Percentiles rank a stretch among this genome's conserved stretches.
phyloP scores from a whole-genome alignment of 2,329 filamentous ascomycete species.

The Cucurbitaria berberidis region DNA sequence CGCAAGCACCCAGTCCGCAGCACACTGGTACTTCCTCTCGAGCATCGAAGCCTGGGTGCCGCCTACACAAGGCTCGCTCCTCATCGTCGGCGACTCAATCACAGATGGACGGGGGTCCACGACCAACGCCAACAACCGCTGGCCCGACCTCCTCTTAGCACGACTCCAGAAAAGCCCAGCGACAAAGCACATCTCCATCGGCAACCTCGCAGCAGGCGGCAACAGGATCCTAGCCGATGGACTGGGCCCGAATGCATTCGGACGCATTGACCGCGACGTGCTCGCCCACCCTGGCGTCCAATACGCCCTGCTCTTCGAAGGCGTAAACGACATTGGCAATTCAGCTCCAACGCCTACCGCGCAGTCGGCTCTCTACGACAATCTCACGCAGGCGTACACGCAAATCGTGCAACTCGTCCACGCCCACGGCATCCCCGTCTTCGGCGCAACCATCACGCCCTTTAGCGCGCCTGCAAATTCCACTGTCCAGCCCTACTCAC shows the following conservation, averaged over 20 bases:
- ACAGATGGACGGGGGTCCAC: constrained; percentile 68
- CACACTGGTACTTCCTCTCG: constrained; percentile 64
- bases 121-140: constrained; percentile 64
- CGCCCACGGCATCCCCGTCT: constrained; percentile 61
- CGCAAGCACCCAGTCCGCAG: constrained; percentile 43
- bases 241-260: constrained; percentile 66
- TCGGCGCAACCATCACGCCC: constrained; percentile 71
- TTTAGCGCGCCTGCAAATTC: constrained; percentile 55
- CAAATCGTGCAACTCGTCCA: constrained; percentile 64
- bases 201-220: constrained; percentile 73
- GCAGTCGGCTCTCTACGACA: constrained; percentile 57
- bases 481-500: constrained; percentile 24
- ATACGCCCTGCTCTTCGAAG: constrained; percentile 36
- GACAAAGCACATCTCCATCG: constrained; percentile 60
- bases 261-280: constrained; percentile 69
- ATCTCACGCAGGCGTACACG: constrained; percentile 63
- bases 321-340: constrained; percentile 60
- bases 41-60: constrained; percentile 63
- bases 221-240: constrained; percentile 68
- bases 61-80: constrained; percentile 52
- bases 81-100: constrained; percentile 69
- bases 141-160: constrained; percentile 45
- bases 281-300: constrained; percentile 63
- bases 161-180: constrained; percentile 54
- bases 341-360: constrained; percentile 52